Percentiles rank a stretch among this genome's conserved stretches.
phyloP scores from a whole-genome alignment of 2,329 filamentous ascomycete genomes.

The Pseudopithomyces chartarum region DNA sequence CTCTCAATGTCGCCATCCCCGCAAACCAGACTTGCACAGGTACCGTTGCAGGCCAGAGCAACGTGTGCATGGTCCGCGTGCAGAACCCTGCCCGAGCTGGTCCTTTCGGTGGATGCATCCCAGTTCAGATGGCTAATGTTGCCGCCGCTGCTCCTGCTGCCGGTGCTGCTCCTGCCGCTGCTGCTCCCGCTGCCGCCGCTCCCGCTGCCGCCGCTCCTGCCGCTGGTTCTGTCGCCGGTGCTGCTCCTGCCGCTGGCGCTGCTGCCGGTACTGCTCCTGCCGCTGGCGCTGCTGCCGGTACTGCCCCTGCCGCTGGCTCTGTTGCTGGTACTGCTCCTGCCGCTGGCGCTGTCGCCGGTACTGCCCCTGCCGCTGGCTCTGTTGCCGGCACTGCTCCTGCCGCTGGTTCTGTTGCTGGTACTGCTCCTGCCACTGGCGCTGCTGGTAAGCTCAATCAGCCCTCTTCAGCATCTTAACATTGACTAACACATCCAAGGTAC shows the following conservation, averaged over 20 bases:
- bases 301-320: background rate
- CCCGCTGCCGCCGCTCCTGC: conserved; percentile 11
- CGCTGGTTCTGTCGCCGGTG: background rate
- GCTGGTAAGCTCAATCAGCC: conserved; percentile 7
- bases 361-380: conserved; percentile 2
- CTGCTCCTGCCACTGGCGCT: conserved; percentile 8
- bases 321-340: conserved; percentile 7
- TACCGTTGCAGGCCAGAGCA: conserved; percentile 62
- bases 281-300: background rate
- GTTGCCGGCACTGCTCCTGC: conserved; percentile 10
- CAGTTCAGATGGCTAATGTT: conserved; percentile 55
- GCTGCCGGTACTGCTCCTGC: background rate
- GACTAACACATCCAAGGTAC: background rate
- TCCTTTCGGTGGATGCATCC: conserved; percentile 66
- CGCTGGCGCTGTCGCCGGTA: conserved; percentile 8
- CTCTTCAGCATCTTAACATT: too few species aligned
- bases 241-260: conserved; percentile 2
- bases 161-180: conserved; percentile 5
- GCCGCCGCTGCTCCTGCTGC: conserved; percentile 11
- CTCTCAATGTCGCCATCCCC: conserved; percentile 64
- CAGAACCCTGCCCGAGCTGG: conserved; percentile 65
- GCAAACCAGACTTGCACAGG: conserved; percentile 63
- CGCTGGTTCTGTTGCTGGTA: conserved; percentile 5
- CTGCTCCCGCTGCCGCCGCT: conserved; percentile 7
- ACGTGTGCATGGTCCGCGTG: conserved; percentile 68